phyloP scores from a whole-genome alignment of 441 rosid genomes.

The Pelargonium myrrhifolium region DNA sequence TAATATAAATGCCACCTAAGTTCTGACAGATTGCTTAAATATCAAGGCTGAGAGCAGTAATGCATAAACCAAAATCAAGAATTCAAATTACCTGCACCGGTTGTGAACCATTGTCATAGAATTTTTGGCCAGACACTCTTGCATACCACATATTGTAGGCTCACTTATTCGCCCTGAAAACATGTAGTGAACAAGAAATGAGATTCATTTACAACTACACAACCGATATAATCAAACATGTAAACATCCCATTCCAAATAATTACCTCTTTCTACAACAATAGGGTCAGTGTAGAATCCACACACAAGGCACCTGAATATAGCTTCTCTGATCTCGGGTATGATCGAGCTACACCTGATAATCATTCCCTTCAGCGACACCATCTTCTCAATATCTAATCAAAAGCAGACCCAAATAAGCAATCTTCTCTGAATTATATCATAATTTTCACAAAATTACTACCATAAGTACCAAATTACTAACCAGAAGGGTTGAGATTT shows the following conservation, averaged over 20 bases:
- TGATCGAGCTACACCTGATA: slow-evolving; percentile 80
- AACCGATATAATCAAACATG: neutral
- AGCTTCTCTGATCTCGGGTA: slow-evolving; percentile 97
- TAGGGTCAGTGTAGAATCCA: slow-evolving; percentile 74
- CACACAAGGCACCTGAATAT: slow-evolving; percentile 84
- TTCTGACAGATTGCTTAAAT: neutral
- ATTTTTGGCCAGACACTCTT: slow-evolving; percentile 79
- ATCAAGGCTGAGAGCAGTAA: neutral
- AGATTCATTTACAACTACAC: slow-evolving; percentile 1
- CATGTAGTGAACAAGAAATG: slow-evolving; percentile 12
- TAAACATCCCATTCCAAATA: neutral
- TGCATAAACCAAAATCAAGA: slow-evolving; percentile 10
- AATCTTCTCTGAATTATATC: slow-evolving; percentile 7
- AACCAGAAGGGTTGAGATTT: slow-evolving; percentile 89
- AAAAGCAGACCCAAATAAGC: slow-evolving; percentile 18
- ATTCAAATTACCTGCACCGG: slow-evolving; percentile 61
- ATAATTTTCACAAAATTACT: slow-evolving; percentile 9
- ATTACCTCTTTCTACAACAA: slow-evolving; percentile 90
- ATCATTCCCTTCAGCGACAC: slow-evolving; percentile 89
- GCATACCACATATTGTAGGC: slow-evolving; percentile 67
- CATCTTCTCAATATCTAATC: slow-evolving; percentile 91
- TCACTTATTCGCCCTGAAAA: slow-evolving; percentile 68
- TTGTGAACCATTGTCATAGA: slow-evolving; percentile 84
- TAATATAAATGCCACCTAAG: no score
- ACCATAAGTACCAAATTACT: slow-evolving; percentile 11